phyloP scores from a whole-genome alignment of 2,329 filamentous ascomycete species.

The Penicillium sp. region DNA sequence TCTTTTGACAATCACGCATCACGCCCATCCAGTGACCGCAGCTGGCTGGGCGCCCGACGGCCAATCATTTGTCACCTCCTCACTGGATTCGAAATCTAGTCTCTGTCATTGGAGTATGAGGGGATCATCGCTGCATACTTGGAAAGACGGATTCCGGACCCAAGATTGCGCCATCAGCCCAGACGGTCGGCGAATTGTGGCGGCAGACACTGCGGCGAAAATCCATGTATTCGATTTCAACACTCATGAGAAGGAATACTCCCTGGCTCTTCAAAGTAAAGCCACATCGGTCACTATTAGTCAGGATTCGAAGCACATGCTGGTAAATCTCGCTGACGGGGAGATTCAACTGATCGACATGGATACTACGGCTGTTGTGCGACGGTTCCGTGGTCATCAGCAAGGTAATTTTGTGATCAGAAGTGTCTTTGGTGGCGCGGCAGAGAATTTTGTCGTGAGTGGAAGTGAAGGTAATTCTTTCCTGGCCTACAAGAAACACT shows the following conservation, averaged over 20 bases:
- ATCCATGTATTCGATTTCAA: slow-evolving; percentile 77
- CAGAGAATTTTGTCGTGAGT: slow-evolving; percentile 84
- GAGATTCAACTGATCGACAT: slow-evolving; percentile 75
- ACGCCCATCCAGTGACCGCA: slow-evolving; percentile 77
- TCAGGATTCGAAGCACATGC: slow-evolving; percentile 69
- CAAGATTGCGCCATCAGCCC: slow-evolving; percentile 79
- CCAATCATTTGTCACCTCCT: slow-evolving; percentile 70
- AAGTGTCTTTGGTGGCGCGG: slow-evolving; percentile 77
- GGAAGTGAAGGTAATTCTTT: slow-evolving; percentile 71
- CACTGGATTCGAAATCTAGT: slow-evolving; percentile 61
- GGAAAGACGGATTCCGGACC: slow-evolving; percentile 66
- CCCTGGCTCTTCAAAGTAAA: slow-evolving; percentile 62
- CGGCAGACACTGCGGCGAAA: slow-evolving; percentile 63
- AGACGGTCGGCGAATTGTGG: slow-evolving; percentile 73
- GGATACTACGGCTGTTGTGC: slow-evolving; percentile 62
- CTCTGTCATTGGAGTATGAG: slow-evolving; percentile 65
- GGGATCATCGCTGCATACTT: slow-evolving; percentile 58
- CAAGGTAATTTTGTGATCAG: slow-evolving; percentile 76
- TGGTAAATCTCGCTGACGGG: slow-evolving; percentile 74
- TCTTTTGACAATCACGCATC: slow-evolving; percentile 60
- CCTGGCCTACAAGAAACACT: neutral
- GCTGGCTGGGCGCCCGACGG: slow-evolving; percentile 85
- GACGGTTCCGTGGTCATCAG: slow-evolving; percentile 67
- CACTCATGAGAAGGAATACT: slow-evolving; percentile 69
- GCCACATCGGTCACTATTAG: slow-evolving; percentile 78